Evolutionary conservation across 306 rosid genomes (phyloP).

Genomic region (Dalbergia oliveri): DNA sequence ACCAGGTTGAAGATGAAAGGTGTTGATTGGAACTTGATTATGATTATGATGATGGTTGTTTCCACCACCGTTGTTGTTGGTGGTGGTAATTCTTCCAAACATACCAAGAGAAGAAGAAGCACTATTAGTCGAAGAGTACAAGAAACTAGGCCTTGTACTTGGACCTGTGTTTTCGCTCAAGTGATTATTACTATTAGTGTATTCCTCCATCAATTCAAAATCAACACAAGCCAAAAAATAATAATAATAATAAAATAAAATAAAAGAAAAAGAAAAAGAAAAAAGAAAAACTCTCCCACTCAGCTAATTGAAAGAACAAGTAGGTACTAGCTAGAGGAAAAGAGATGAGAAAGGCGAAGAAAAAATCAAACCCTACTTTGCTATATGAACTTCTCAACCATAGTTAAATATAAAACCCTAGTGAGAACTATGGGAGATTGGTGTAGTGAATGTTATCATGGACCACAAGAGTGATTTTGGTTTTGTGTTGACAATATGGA

Average conservation of each 20-base stretch:
- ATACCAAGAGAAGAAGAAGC: background rate
- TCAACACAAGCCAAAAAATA: background rate
- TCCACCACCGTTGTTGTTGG: background rate
- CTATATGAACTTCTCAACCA: background rate
- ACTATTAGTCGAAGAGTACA: slow-evolving; percentile 58
- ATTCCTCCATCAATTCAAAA: slow-evolving; percentile 65
- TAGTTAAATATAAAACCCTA: slow-evolving; percentile 39
- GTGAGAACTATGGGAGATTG: slow-evolving; percentile 9
- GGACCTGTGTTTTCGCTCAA: slow-evolving; percentile 62
- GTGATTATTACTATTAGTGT: slow-evolving; percentile 57
- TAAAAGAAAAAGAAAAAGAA: background rate
- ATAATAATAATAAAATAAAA: too few species aligned
- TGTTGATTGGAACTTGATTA: slow-evolving; percentile 50
- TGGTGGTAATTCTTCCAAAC: too few species aligned
- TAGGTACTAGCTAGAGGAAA: background rate
- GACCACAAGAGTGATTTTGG: background rate
- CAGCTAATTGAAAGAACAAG: background rate
- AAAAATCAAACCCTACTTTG: slow-evolving; percentile 41
- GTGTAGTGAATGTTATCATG: background rate
- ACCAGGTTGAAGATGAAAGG: slow-evolving; percentile 69
- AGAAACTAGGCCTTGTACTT: slow-evolving; percentile 72
- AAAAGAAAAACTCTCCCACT: background rate
- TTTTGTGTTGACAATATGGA: background rate
- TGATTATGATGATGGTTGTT: slow-evolving; percentile 7
- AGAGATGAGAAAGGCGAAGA: background rate